Percentiles rank a stretch among this genome's conserved stretches.
These are phyloP conservation scores for Rhizoclosmatium sp. DNA, from an alignment of 192 early-diverging fungal species.

Conservation along the genomic window DNA sequence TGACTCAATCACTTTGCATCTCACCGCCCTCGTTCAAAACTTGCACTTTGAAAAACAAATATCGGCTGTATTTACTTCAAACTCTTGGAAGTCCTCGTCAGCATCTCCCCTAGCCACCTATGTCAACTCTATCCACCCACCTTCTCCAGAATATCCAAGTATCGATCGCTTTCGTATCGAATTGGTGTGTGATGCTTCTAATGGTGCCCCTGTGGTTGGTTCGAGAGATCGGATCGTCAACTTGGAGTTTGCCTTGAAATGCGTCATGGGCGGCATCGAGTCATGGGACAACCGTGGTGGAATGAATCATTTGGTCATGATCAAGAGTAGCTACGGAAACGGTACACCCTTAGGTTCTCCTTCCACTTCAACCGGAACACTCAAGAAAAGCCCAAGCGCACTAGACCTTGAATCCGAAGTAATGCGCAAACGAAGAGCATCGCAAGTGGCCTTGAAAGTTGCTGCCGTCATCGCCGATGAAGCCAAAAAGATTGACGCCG, in stretches of 20 bases:
- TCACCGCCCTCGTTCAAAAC: conserved; percentile 79
- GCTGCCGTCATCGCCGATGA: conserved; percentile 29
- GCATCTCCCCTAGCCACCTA: conserved; percentile 62
- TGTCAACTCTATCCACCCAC: conserved; percentile 63
- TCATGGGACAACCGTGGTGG: conserved; percentile 85
- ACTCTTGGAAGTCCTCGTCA: conserved; percentile 78
- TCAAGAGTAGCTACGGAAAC: neutral
- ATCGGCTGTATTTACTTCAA: conserved; percentile 77
- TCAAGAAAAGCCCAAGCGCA: neutral
- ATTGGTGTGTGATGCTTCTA: conserved; percentile 60
- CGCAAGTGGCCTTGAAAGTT: conserved; percentile 9
- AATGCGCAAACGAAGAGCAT: conserved; percentile 11
- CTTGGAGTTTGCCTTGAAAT: conserved; percentile 60
- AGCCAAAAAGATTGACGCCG: conserved; percentile 23
- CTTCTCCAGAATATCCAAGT: conserved; percentile 41
- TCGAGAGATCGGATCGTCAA: conserved; percentile 10
- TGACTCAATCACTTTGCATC: conserved; percentile 54
- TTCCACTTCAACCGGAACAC: neutral
- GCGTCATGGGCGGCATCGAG: conserved; percentile 75
- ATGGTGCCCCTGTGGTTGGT: conserved; percentile 1
- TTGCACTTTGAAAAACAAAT: conserved; percentile 86
- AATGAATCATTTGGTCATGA: conserved; percentile 29
- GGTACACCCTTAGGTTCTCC: neutral
- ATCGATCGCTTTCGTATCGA: conserved; percentile 78
- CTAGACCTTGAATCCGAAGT: conserved; percentile 21